phyloP scores from a whole-genome alignment of 2,329 filamentous ascomycete species.

The Sordariomycetes sp. region DNA sequence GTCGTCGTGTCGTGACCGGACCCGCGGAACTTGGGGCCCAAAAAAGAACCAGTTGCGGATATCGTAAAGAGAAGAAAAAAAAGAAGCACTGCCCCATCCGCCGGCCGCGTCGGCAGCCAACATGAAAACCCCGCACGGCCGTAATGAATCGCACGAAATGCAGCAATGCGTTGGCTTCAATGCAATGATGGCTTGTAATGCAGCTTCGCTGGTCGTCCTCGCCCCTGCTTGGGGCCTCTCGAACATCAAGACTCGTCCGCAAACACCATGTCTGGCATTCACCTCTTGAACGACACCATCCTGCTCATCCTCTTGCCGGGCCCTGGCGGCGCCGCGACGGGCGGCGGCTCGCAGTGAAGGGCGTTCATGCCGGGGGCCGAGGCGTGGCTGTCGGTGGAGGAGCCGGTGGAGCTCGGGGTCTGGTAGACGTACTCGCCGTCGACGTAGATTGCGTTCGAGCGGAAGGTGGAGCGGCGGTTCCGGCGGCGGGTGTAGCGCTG shows the following conservation, averaged over 20 bases:
- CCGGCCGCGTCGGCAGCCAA: neutral
- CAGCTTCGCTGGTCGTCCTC: no score
- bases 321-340: conserved; percentile 12
- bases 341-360: conserved; percentile 19
- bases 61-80: neutral
- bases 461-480: conserved; percentile 74
- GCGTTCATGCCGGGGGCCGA: conserved; percentile 19
- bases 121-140: neutral
- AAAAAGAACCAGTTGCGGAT: neutral
- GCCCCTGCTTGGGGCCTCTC: neutral
- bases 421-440: conserved; percentile 91
- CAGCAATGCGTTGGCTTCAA: neutral
- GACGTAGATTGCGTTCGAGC: conserved; percentile 80
- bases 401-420: conserved; percentile 44
- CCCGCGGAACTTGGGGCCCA: neutral
- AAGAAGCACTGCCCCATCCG: neutral
- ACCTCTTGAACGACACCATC: neutral
- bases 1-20: neutral
- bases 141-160: neutral
- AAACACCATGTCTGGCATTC: neutral
- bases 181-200: no score
- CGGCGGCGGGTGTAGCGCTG: conserved; percentile 88
- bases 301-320: conserved; percentile 4
- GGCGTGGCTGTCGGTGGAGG: conserved; percentile 28
- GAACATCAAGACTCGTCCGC: neutral